Evolutionary conservation across 352 stramenopile genomes (phyloP).

Genomic region (Albugo candida): DNA sequence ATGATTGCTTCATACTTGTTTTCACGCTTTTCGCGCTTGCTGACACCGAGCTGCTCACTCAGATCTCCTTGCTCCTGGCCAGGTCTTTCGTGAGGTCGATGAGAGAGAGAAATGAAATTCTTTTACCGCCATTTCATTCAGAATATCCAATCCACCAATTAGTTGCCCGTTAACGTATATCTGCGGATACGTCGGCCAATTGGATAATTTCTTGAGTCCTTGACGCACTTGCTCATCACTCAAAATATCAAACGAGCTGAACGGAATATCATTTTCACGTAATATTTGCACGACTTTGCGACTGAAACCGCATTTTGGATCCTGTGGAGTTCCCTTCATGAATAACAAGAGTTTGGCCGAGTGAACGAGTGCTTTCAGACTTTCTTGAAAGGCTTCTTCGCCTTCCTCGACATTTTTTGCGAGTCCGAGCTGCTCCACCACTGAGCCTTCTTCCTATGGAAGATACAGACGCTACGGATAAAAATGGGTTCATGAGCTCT

Average conservation of each 20-base stretch:
- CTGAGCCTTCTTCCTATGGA: slow-evolving; percentile 27
- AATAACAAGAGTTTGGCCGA: slow-evolving; percentile 89
- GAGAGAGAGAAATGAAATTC: not conserved
- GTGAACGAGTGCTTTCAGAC: slow-evolving; percentile 64
- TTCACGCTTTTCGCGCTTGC: slow-evolving; percentile 68
- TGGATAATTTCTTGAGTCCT: slow-evolving; percentile 89
- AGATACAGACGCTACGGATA: not conserved
- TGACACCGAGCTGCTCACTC: slow-evolving; percentile 76
- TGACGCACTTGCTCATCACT: slow-evolving; percentile 87
- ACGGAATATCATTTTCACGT: slow-evolving; percentile 74
- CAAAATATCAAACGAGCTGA: slow-evolving; percentile 92
- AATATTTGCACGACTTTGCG: slow-evolving; percentile 86
- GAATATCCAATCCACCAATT: slow-evolving; percentile 86
- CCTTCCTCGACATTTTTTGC: slow-evolving; percentile 49
- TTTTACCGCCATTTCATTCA: slow-evolving; percentile 82
- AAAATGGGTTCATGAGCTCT: not conserved
- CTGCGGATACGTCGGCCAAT: slow-evolving; percentile 97
- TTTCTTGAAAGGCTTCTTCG: slow-evolving; percentile 66
- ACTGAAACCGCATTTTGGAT: slow-evolving; percentile 88
- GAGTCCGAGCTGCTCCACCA: slow-evolving; percentile 59
- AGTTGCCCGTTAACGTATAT: slow-evolving; percentile 90
- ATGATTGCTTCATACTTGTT: slow-evolving; percentile 83
- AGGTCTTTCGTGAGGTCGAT: not conserved
- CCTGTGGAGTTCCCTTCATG: slow-evolving; percentile 85
- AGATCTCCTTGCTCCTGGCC: slow-evolving; percentile 66